Evolutionary conservation across 805 yeast species (phyloP), one percentile per base, ranked within the genome.

Genomic region (Suhomyces sp.): DNA sequence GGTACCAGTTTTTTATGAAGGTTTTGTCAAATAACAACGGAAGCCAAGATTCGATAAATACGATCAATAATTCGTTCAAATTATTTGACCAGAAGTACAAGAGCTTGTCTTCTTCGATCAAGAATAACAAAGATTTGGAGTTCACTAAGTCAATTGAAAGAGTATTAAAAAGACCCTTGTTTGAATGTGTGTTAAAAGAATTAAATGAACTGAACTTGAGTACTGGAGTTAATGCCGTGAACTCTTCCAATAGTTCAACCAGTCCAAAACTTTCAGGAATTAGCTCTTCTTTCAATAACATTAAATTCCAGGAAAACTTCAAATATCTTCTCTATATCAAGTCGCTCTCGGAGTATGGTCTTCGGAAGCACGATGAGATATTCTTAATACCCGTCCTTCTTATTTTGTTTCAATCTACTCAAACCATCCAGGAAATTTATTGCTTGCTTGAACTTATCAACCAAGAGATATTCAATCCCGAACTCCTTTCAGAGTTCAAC

Each of bases 301-400:
- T 35, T 18, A 29, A 33, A 5, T 54, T 60, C 33, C 47, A 49
- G 25, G 44, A 46, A 3, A 52, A 59, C 30, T 67, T 56, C 45
- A 53, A 46, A 31, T 47, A 45, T 22, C 43, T 68, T 31, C 53
- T 68, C 13, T 67, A 63, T 44, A 50, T 66, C 20, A 65, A 63
- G 39, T 59, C 70, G 4, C 50, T 67, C 16, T 56, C 68, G 1
- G 65, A 59, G 15, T 55, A 51, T 30, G 69, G 70, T 2, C 50
- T 68, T 24, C 51, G 49, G 23, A 63, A 58, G 35, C 69, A 63
- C 36, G 73, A 68, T 38, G 70, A 65, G 37, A 46, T 48, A 2
- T 65, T 68, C 31, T 47, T 67, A 32, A 63, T 68, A 9, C 74
- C 74, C 6, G 31, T 58, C 8, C 47, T 63, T 10, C 47, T 68